These are phyloP conservation scores for Talaromyces pinophilus DNA, from an alignment of 2,329 filamentous ascomycete species.

Conservation along the genomic window DNA sequence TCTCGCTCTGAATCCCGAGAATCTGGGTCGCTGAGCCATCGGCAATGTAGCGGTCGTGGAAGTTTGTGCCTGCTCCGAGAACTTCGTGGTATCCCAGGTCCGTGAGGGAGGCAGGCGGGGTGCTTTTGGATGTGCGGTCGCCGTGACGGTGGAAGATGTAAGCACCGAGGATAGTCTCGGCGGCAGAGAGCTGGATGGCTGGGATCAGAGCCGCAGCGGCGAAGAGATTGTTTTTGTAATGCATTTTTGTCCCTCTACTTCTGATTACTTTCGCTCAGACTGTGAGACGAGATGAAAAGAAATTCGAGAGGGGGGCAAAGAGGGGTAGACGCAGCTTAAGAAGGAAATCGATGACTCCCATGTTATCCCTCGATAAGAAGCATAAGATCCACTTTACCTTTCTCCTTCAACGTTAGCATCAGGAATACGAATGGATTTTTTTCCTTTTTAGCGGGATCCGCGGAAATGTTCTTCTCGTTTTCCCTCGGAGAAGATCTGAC, in stretches of 20 bases:
- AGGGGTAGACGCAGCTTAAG: constrained; percentile 7
- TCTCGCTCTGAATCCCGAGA: constrained; percentile 63
- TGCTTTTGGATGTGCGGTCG: constrained; percentile 78
- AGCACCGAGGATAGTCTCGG: constrained; percentile 74
- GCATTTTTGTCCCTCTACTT: not conserved
- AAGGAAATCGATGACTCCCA: not conserved
- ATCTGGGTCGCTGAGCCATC: constrained; percentile 62
- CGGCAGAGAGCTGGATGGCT: constrained; percentile 25
- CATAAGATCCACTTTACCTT: not conserved
- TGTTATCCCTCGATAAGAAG: constrained; percentile 2
- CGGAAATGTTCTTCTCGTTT: not conserved
- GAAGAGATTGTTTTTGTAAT: constrained; percentile 13
- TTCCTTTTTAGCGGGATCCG: not conserved
- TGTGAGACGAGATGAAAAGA: not conserved
- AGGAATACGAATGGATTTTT: not conserved
- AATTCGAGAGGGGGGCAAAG: not conserved
- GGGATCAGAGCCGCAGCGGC: constrained; percentile 16
- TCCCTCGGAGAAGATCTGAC: constrained; percentile 3
- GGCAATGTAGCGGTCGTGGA: constrained; percentile 72
- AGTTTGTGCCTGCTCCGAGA: constrained; percentile 71
- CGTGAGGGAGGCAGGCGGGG: constrained; percentile 71
- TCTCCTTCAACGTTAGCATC: not conserved
- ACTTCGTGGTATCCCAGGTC: constrained; percentile 77
- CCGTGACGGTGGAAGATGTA: constrained; percentile 91
- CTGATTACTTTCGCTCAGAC: not conserved